These are phyloP conservation scores for Dactylis glomerata DNA, from an alignment of 176 grass and related monocot genomes.

Conservation along the genomic window DNA sequence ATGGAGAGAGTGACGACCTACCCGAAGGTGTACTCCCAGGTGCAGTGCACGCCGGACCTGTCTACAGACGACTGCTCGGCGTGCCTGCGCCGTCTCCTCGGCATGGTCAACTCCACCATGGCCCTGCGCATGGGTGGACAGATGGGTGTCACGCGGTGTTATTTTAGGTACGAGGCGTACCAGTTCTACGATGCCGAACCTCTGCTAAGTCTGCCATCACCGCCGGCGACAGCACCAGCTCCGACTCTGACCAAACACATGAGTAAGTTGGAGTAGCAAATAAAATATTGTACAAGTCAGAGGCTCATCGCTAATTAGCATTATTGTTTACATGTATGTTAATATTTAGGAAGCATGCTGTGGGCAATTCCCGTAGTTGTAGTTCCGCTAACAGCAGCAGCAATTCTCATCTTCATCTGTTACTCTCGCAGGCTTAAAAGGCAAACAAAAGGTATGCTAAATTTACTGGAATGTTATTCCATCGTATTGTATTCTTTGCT, in stretches of 20 bases:
- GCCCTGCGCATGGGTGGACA: background rate
- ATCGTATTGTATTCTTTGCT: background rate
- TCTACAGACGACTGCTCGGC: slow-evolving; percentile 2
- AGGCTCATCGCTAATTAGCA: background rate
- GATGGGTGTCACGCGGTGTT: background rate
- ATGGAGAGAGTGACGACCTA: background rate
- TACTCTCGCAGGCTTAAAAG: background rate
- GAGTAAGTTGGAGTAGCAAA: background rate
- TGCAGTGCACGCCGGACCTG: slow-evolving; percentile 37
- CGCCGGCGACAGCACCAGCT: background rate
- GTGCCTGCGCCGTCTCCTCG: background rate
- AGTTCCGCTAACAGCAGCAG: background rate
- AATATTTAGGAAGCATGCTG: background rate
- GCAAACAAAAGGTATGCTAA: slow-evolving; percentile 12
- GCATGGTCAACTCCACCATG: slow-evolving; percentile 22
- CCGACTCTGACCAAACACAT: background rate
- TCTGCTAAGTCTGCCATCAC: background rate
- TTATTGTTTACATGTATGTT: background rate
- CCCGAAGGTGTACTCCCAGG: background rate
- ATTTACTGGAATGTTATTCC: background rate
- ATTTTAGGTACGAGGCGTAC: slow-evolving; percentile 16
- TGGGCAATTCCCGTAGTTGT: background rate
- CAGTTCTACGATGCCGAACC: background rate
- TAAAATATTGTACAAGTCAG: background rate
- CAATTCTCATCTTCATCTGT: background rate